Conservation (phyloP, 495 filamentous ascomycete genomes). For the Tetracladium marchalianum region DNA sequence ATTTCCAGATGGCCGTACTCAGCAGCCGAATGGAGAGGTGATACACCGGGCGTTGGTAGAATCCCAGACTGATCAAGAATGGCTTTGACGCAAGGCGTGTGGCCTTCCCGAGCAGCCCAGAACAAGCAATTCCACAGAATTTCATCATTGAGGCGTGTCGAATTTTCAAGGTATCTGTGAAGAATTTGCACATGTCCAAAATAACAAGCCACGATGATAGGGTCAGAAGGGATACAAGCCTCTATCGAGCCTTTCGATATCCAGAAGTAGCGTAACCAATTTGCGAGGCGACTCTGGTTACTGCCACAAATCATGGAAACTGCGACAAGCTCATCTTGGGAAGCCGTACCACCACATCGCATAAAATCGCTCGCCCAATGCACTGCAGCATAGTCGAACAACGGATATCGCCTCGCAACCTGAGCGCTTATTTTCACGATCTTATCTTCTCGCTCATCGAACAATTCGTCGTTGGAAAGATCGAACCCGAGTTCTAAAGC, state of each 20-base stretch:
- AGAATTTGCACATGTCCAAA: conserved; percentile 8
- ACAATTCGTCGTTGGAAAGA: not conserved
- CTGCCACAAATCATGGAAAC: too few relatives aligned
- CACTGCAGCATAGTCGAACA: conserved; percentile 14
- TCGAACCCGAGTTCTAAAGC: conserved; percentile 1
- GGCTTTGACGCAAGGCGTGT: conserved; percentile 4
- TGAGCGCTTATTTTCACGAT: not conserved
- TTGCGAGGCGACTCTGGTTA: too few relatives aligned
- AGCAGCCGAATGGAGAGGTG: conserved; percentile 6
- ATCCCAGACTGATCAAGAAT: conserved; percentile 6
- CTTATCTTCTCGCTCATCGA: not conserved
- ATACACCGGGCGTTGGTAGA: too few relatives aligned
- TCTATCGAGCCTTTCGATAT: too few relatives aligned
- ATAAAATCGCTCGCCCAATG: too few relatives aligned
- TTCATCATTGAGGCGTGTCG: too few relatives aligned
- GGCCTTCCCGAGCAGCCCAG: conserved; percentile 12
- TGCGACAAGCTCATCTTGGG: too few relatives aligned
- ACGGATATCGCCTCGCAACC: not conserved
- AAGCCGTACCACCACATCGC: too few relatives aligned
- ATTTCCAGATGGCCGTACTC: conserved; percentile 9
- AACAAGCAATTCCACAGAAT: conserved; percentile 11
- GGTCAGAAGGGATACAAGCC: too few relatives aligned
- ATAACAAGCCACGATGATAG: conserved; percentile 12
- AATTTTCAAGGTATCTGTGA: not conserved
- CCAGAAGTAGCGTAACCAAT: conserved; percentile 16